These are phyloP conservation scores for Dacryopinax spathularia DNA, from an alignment of 768 basidiomycete species.

Conservation along the genomic window DNA sequence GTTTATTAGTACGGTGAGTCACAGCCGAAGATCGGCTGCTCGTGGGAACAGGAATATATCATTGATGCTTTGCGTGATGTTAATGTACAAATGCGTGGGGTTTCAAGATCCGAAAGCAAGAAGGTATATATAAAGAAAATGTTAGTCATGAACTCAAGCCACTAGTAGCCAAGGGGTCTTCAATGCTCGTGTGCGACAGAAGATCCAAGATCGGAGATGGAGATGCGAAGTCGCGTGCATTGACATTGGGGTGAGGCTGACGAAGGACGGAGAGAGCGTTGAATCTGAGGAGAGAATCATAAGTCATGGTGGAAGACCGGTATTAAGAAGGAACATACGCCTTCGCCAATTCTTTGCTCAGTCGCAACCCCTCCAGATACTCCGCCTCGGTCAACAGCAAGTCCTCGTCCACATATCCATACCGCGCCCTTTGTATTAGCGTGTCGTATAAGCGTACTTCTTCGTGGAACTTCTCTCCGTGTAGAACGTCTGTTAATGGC, in stretches of 20 bases:
- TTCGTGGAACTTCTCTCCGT: constrained; percentile 3
- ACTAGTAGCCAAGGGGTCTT: not conserved
- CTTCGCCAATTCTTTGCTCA: not conserved
- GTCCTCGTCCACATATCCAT: not conserved
- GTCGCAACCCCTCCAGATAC: not conserved
- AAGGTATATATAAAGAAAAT: too few species aligned
- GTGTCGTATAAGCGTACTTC: not conserved
- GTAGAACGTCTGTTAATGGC: not conserved
- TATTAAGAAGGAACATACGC: not conserved
- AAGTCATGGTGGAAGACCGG: not conserved
- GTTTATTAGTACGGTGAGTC: too few species aligned
- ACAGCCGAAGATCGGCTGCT: too few species aligned
- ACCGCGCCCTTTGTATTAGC: not conserved
- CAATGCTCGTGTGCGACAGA: not conserved
- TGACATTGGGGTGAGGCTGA: not conserved
- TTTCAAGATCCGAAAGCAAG: not conserved
- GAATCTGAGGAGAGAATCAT: not conserved
- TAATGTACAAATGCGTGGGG: not conserved
- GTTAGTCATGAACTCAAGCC: constrained; percentile 1
- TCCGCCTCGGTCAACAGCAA: not conserved
- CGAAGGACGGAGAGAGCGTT: not conserved
- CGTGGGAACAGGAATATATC: too few species aligned
- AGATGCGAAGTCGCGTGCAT: not conserved
- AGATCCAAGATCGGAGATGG: not conserved
- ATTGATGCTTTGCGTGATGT: not conserved